Evolutionary conservation across 2,329 filamentous ascomycete genomes (phyloP).

Genomic region (Incumbomyces lentus): DNA sequence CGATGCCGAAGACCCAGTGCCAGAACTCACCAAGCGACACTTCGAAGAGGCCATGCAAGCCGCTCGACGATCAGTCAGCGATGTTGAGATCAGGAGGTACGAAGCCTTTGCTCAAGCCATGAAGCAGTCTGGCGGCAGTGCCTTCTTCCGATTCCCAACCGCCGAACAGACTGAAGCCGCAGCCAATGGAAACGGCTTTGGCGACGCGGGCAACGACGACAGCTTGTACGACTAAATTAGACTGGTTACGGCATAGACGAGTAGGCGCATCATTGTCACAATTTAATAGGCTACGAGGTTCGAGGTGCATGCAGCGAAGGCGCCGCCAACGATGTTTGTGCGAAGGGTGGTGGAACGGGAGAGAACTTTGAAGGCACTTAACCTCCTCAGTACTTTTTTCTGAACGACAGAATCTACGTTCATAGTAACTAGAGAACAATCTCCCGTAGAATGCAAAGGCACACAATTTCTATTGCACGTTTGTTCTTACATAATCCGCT

Average conservation of each 20-base stretch:
- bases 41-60: conserved; percentile 98
- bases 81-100: conserved; percentile 95
- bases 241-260: not conserved
- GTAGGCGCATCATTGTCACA: not conserved
- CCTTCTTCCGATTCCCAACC: conserved; percentile 93
- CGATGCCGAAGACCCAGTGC: conserved; percentile 77
- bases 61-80: conserved; percentile 84
- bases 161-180: conserved; percentile 43
- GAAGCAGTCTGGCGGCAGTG: conserved; percentile 93
- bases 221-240: conserved; percentile 81
- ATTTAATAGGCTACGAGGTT: not conserved
- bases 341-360: not conserved
- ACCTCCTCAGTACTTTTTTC: no score
- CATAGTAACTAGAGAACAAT: no score
- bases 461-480: no score
- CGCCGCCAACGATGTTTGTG: not conserved
- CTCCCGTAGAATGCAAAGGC: no score
- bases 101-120: conserved; percentile 98
- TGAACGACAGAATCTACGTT: no score
- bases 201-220: conserved; percentile 84
- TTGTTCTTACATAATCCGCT: no score
- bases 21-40: conserved; percentile 88
- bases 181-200: conserved; percentile 50
- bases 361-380: no score
- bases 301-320: not conserved